Evolutionary conservation across 306 rosid genomes (phyloP).

Genomic region (Oxytropis ochrocephala): DNA sequence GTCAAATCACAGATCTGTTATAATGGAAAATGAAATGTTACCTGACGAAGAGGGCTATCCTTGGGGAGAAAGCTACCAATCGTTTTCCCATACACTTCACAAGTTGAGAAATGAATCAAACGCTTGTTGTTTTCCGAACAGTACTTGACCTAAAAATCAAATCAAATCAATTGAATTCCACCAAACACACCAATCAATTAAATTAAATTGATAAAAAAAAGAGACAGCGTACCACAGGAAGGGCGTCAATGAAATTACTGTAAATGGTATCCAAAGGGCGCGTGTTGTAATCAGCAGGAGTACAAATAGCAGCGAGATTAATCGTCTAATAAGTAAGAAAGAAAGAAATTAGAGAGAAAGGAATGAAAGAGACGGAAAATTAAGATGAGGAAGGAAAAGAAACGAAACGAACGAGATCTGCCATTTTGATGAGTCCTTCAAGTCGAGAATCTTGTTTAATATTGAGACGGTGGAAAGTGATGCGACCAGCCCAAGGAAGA

Average conservation of each 20-base stretch:
- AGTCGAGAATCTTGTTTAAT: slow-evolving; percentile 87
- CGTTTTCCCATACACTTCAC: slow-evolving; percentile 96
- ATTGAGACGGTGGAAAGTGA: slow-evolving; percentile 86
- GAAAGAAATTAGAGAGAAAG: neutral
- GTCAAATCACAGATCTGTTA: neutral
- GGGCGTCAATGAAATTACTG: slow-evolving; percentile 91
- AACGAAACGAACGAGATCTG: slow-evolving; percentile 65
- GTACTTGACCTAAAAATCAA: slow-evolving; percentile 59
- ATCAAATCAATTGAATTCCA: neutral
- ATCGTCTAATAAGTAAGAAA: slow-evolving; percentile 42
- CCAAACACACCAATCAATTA: slow-evolving; percentile 18
- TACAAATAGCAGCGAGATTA: slow-evolving; percentile 90
- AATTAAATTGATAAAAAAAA: neutral
- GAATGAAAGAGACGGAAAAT: neutral
- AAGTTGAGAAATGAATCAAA: slow-evolving; percentile 87
- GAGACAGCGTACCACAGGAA: slow-evolving; percentile 66
- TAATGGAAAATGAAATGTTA: slow-evolving; percentile 5
- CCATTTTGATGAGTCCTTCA: slow-evolving; percentile 79
- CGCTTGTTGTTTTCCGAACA: slow-evolving; percentile 86
- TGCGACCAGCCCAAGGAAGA: slow-evolving; percentile 66
- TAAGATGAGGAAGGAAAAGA: no score
- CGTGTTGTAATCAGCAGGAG: slow-evolving; percentile 93
- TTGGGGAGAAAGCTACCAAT: slow-evolving; percentile 89
- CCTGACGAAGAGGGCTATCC: slow-evolving; percentile 91
- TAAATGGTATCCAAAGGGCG: slow-evolving; percentile 90